Percentiles rank a stretch among this genome's conserved stretches.
Conservation (phyloP, 331 rosid genomes). For the Dryas integrifolia region DNA sequence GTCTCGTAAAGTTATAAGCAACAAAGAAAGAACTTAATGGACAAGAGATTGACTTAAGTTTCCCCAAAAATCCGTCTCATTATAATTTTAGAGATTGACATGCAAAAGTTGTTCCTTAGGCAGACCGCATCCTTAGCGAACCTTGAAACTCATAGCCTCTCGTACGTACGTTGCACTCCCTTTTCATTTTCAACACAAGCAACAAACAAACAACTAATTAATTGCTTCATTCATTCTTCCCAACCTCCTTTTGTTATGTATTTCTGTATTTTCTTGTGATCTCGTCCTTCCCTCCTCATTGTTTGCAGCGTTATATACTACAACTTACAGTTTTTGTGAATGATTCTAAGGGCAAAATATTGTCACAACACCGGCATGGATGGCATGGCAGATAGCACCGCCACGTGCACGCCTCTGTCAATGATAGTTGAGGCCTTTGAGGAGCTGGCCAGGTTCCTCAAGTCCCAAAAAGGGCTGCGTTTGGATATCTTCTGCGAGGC, state of each 20-base stretch:
- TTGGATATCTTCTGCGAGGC: slow-evolving; percentile 59
- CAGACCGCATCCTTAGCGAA: slow-evolving; percentile 49
- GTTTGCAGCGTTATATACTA: no score
- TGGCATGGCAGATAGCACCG: slow-evolving; percentile 12
- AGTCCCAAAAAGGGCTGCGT: slow-evolving; percentile 33
- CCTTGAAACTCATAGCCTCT: slow-evolving; percentile 21
- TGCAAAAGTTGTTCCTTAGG: slow-evolving; percentile 16
- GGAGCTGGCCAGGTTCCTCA: slow-evolving; percentile 34
- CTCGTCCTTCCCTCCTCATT: no score
- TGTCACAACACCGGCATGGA: slow-evolving; percentile 12
- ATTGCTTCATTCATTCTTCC: no score
- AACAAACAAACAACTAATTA: not conserved
- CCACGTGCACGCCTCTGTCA: slow-evolving; percentile 44
- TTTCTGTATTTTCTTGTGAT: not conserved
- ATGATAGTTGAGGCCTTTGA: slow-evolving; percentile 75
- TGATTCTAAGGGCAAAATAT: slow-evolving; percentile 12
- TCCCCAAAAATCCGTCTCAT: not conserved
- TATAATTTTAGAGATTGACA: not conserved
- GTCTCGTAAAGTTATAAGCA: no score
- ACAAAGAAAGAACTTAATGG: no score
- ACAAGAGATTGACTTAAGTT: not conserved
- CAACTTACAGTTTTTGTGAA: not conserved
- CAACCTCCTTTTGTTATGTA: no score
- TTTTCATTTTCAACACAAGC: not conserved
- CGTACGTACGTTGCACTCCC: not conserved